Percentiles rank a stretch among this genome's conserved stretches.
phyloP scores from a whole-genome alignment of 1,284 basidiomycete genomes.

The Cystobasidium pallidum region DNA sequence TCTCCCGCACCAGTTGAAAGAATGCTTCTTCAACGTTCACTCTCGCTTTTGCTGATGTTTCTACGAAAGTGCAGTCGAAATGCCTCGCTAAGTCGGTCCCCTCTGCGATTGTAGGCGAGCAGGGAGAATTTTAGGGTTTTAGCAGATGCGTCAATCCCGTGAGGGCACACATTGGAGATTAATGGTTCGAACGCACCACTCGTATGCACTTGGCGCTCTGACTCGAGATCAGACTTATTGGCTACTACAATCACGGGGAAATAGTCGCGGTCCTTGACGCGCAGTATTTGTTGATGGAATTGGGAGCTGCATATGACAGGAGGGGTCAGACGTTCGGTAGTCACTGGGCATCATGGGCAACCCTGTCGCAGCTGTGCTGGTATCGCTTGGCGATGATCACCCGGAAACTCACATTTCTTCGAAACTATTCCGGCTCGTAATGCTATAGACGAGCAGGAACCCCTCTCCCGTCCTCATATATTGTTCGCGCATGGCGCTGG shows the following conservation, averaged over 20 bases:
- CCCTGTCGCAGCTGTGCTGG: no score
- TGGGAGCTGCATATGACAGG: constrained; percentile 78
- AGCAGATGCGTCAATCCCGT: no score
- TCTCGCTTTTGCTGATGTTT: constrained; percentile 97
- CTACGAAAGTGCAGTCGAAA: constrained; percentile 95
- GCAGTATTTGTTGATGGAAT: constrained; percentile 96
- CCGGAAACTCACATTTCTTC: constrained; percentile 74
- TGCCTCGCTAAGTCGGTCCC: constrained; percentile 95
- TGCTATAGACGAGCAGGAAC: constrained; percentile 97
- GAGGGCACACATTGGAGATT: no score
- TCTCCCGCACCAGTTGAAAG: constrained; percentile 92
- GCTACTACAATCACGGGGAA: constrained; percentile 98
- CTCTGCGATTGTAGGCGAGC: constrained; percentile 64
- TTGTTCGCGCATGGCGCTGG: constrained; percentile 93
- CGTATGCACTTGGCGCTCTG: constrained; percentile 94
- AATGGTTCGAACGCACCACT: constrained; percentile 83
- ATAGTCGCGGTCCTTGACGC: constrained; percentile 83
- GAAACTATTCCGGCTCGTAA: constrained; percentile 96
- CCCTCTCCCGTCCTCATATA: constrained; percentile 98
- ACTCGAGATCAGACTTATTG: constrained; percentile 99
- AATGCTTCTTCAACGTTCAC: constrained; percentile 99
- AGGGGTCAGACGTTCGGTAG: not conserved
- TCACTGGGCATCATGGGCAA: no score
- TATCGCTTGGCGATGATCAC: not conserved
- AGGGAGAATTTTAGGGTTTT: not conserved